Conservation (phyloP, 225 moss, liverwort and hornwort species). For the Asterella californica region DNA sequence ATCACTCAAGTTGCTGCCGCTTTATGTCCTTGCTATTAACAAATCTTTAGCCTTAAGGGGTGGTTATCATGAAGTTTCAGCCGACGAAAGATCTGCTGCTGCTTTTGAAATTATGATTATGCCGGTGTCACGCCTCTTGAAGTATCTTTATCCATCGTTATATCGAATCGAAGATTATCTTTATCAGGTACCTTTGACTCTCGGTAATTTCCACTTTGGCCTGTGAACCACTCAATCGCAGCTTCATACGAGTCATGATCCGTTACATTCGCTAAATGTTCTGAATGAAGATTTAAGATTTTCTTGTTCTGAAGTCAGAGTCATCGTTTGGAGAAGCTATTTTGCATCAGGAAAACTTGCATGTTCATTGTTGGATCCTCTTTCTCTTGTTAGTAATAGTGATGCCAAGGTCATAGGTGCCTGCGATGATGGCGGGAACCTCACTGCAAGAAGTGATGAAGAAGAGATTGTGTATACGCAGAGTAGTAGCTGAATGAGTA, state of each 20-base stretch:
- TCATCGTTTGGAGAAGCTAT: background rate
- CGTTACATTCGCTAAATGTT: background rate
- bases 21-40: constrained; percentile 77
- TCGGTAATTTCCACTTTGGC: background rate
- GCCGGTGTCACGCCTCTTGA: constrained; percentile 58
- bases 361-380: background rate
- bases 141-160: constrained; percentile 73
- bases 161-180: constrained; percentile 80
- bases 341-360: background rate
- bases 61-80: constrained; percentile 62
- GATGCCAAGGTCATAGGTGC: background rate
- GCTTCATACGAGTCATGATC: background rate
- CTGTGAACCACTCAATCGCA: background rate
- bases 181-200: constrained; percentile 51
- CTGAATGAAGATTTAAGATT: background rate
- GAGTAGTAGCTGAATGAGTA: background rate
- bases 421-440: background rate
- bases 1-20: constrained; percentile 78
- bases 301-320: background rate
- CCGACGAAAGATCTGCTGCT: constrained; percentile 85
- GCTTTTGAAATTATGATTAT: constrained; percentile 87
- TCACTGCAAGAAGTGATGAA: background rate
- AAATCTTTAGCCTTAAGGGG: constrained; percentile 84
- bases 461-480: background rate
- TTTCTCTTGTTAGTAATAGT: background rate